phyloP scores from a whole-genome alignment of 495 filamentous ascomycete genomes.

The Stereocaulon alpinum region DNA sequence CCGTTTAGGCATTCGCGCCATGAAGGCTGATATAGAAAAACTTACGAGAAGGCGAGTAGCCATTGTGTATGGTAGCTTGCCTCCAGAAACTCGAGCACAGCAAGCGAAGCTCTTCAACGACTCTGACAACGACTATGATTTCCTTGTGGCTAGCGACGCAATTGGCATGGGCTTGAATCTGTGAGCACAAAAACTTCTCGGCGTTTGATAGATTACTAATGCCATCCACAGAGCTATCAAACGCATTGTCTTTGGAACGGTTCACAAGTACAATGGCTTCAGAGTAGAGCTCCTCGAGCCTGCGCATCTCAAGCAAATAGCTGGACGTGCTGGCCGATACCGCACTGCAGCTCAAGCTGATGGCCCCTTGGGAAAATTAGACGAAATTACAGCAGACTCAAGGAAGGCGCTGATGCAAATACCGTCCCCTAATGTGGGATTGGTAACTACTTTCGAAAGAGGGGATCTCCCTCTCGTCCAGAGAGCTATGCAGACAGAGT shows the following conservation, averaged over 20 bases:
- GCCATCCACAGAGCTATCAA: constrained; percentile 56
- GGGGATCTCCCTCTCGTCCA: constrained; percentile 55
- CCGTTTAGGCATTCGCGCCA: constrained; percentile 64
- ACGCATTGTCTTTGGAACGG: constrained; percentile 76
- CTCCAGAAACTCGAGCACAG: constrained; percentile 82
- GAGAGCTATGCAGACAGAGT: constrained; percentile 49
- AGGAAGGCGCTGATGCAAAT: not conserved
- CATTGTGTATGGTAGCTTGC: constrained; percentile 84
- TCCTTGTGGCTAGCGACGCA: constrained; percentile 86
- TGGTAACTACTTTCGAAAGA: constrained; percentile 70
- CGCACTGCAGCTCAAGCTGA: constrained; percentile 49
- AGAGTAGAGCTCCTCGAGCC: constrained; percentile 43
- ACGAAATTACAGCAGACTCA: not conserved
- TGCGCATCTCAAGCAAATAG: constrained; percentile 91
- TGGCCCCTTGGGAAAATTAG: constrained; percentile 16
- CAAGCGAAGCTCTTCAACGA: constrained; percentile 93
- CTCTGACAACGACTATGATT: constrained; percentile 87
- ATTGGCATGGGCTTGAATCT: constrained; percentile 97
- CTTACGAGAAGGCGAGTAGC: constrained; percentile 69
- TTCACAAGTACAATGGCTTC: constrained; percentile 52
- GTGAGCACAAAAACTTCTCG: constrained; percentile 30
- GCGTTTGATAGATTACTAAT: constrained; percentile 4
- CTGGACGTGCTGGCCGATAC: constrained; percentile 84
- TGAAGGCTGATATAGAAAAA: constrained; percentile 70
- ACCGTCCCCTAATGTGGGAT: constrained; percentile 42